Base-by-base conservation (phyloP, 1,284 basidiomycete species). In the Exobasidium rhododendri region DNA sequence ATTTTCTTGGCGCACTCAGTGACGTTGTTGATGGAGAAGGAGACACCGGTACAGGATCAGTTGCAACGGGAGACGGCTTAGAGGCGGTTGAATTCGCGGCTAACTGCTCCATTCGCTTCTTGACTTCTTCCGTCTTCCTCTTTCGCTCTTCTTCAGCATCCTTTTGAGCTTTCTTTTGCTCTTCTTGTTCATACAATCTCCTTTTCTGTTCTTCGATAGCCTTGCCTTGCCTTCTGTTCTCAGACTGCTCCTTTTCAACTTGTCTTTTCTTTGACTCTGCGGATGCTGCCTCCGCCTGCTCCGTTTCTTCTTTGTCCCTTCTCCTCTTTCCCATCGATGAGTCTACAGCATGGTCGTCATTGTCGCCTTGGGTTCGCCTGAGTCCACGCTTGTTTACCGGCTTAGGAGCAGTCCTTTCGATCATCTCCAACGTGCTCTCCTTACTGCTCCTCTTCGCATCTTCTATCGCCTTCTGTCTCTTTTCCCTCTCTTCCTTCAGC, bases 61-160 rank as follows among this genome's bases (percentile, higher is more conserved):
- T 26, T 44, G 50, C 26, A 47, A 52, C 31, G 4, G 45, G 14
- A 24, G 51, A 4, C 40, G 45, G 11, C 47, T 35, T 59, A 40
- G 35, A 7, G 29, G 35, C 35, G 6, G 29, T 3, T n/a, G 35
- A 47, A 30, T n/a, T 31, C 53, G 51, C 66, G 26, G 55, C 65
- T 31, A 70, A 65, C 17, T 68, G 66, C 20, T 70, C 68, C n/a
- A 72, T 58, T 6, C 70, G 62, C 31, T 65, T 62, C 54, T 66
- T 67, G 20, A 68, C 63, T 58, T 72, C 70, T 46, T 72, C 68
- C 3, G 68, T 72, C 65, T 67, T 67, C 4, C 44, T 32, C 45
- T 52, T 58, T n/a, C 13, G 3, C 13, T 52, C 28, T 22, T 44
- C 56, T 20, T 57, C 45, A 14, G 43, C 49, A 10, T n/a, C 56